Conservation (phyloP, 2,329 filamentous ascomycete genomes). For the Diplodia seriata region DNA sequence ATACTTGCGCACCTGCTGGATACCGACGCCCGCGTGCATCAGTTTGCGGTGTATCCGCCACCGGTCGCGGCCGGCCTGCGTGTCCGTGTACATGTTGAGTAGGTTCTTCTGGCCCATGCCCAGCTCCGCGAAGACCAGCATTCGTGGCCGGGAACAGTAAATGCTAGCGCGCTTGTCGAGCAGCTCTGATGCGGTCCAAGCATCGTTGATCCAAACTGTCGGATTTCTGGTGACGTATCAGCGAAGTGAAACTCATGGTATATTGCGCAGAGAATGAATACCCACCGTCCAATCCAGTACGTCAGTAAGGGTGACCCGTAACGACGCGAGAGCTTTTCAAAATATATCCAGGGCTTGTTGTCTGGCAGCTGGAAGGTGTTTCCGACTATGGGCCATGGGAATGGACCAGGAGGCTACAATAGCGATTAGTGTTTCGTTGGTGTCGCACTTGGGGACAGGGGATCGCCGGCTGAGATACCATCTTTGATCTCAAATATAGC, state of each 20-base stretch:
- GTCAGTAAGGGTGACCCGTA: constrained; percentile 61
- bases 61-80: constrained; percentile 41
- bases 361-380: constrained; percentile 64
- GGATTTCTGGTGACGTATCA: constrained; percentile 51
- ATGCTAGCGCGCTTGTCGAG: constrained; percentile 60
- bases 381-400: constrained; percentile 62
- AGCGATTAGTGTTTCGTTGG: constrained; percentile 11
- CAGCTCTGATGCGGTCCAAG: constrained; percentile 59
- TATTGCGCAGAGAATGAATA: not conserved
- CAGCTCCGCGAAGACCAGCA: constrained; percentile 55
- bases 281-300: constrained; percentile 57
- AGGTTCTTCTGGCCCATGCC: constrained; percentile 46
- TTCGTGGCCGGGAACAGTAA: constrained; percentile 59
- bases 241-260: constrained; percentile 34
- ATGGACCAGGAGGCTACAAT: constrained; percentile 60
- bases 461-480: constrained; percentile 44
- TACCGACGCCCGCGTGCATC: constrained; percentile 47
- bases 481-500: constrained; percentile 58
- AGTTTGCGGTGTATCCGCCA: constrained; percentile 45
- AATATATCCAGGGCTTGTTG: constrained; percentile 65
- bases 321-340: constrained; percentile 60
- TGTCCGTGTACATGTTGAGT: constrained; percentile 46
- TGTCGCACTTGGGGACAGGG: not conserved
- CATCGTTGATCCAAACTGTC: constrained; percentile 54
- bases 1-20: constrained; percentile 62